A percentile compares a stretch with the other conserved stretches of the same genome.
Evolutionary conservation across 1,284 basidiomycete species (phyloP).

Genomic region (Ceraceosorus guamensis): DNA sequence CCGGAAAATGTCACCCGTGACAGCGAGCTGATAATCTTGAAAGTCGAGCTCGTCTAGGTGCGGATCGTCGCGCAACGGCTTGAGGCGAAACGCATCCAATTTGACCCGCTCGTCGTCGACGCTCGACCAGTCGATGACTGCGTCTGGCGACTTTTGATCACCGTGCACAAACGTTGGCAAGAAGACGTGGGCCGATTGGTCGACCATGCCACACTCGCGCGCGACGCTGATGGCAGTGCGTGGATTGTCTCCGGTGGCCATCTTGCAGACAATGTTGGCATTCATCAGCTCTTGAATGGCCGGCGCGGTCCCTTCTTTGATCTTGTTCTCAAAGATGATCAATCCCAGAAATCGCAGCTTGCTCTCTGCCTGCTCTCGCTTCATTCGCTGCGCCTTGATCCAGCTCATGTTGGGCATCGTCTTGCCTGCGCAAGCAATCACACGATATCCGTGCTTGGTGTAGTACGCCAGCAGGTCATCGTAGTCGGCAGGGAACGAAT

Average conservation of each 20-base stretch:
- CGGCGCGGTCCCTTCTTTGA: constrained; percentile 86
- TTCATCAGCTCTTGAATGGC: constrained; percentile 81
- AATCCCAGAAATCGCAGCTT: constrained; percentile 85
- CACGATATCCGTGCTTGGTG: constrained; percentile 91
- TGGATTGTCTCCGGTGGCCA: constrained; percentile 98
- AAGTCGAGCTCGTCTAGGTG: constrained; percentile 39
- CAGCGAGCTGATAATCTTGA: constrained; percentile 83
- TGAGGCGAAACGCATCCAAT: constrained; percentile 75
- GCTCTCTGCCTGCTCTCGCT: constrained; percentile 88
- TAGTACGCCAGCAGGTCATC: constrained; percentile 95
- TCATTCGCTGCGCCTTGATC: constrained; percentile 95
- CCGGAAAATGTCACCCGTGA: constrained; percentile 95
- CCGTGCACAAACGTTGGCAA: constrained; percentile 74
- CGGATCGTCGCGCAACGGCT: constrained; percentile 49
- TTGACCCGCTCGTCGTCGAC: constrained; percentile 82
- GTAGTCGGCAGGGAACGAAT: constrained; percentile 72
- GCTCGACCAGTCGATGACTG: constrained; percentile 79
- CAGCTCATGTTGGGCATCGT: constrained; percentile 86
- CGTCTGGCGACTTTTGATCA: constrained; percentile 55
- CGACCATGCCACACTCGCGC: constrained; percentile 84
- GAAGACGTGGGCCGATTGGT: constrained; percentile 85
- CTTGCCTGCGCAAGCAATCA: constrained; percentile 97
- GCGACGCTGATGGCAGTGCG: constrained; percentile 95
- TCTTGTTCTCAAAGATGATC: constrained; percentile 97
- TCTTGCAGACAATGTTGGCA: constrained; percentile 86